These are phyloP conservation scores for Isabelozyma rhagii DNA, from an alignment of 805 yeast genomes.

Conservation along the genomic window DNA sequence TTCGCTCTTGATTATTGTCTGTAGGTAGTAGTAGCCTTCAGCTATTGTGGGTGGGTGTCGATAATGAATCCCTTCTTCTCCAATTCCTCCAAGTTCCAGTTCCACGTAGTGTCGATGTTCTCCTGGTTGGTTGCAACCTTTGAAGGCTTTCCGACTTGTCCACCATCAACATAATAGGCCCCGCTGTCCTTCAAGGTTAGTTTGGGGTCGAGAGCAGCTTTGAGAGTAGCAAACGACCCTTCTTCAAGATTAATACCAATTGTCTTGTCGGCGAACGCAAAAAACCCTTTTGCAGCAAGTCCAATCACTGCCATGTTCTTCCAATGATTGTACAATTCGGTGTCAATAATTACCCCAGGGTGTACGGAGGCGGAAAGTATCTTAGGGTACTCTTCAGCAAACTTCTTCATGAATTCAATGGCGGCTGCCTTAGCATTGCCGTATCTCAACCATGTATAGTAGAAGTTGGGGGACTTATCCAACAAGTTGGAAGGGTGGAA, in stretches of 20 bases:
- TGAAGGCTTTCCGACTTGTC: conserved; percentile 19
- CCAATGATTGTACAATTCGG: conserved; percentile 31
- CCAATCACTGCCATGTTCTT: conserved; percentile 21
- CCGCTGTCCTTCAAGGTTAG: conserved; percentile 26
- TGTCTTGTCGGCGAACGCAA: conserved; percentile 5
- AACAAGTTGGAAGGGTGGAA: conserved; percentile 21
- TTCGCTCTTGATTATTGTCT: too few species aligned
- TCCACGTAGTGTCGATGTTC: conserved; percentile 25
- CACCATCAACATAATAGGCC: conserved; percentile 30
- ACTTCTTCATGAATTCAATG: conserved; percentile 26
- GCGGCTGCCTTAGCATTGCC: conserved; percentile 31
- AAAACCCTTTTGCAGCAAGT: conserved; percentile 8
- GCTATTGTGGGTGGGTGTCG: background rate
- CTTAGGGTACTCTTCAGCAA: conserved; percentile 26
- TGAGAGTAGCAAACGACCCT: conserved; percentile 31
- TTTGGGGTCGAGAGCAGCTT: conserved; percentile 28
- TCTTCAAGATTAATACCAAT: conserved; percentile 31
- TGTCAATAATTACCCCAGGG: conserved; percentile 35
- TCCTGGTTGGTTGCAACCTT: conserved; percentile 18
- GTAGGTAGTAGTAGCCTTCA: too few species aligned
- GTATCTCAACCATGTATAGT: conserved; percentile 32
- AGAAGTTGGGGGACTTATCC: conserved; percentile 19
- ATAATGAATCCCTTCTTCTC: conserved; percentile 11
- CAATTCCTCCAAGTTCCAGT: conserved; percentile 20
- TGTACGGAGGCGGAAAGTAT: conserved; percentile 33